Base-by-base conservation (phyloP, 1,284 basidiomycete species). In the Irpex rosettiformis region DNA sequence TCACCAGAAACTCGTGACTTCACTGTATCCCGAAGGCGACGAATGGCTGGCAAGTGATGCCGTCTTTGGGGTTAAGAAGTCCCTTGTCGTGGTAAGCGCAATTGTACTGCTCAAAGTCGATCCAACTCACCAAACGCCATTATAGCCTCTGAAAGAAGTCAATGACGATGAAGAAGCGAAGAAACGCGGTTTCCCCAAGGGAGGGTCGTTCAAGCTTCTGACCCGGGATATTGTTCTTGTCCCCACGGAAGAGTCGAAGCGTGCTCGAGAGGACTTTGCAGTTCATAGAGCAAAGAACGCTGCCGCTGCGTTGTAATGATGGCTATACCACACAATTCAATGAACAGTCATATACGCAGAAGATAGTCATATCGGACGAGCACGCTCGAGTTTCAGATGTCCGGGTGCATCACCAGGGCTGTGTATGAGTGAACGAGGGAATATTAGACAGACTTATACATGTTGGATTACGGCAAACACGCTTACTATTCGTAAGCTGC, bases 51-150 rank as follows among this genome's bases (percentile, higher is more conserved):
- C 72, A 11, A 90, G 82, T 59, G 92, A 93, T 66, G 77, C 80
- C 3, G 91, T 93, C 1, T 94, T 94, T 69, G 91, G 91, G 11
- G 90, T 90, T 11, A 91, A 88, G 70, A 80, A 80, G 56, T 88
- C 79, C 4, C 71, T 83, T 6, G 75, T 82, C 16, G 77, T 83
- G 67, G 82, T 82, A 66, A 55, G 80, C 73, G 70, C n/a, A 62
- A 75, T 75, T 43, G 53, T 28, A 18, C 62, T 25, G 55, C 61
- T n/a, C 55, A 59, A 29, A 48, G 61, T n/a, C 48, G 40, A 18
- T 10, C 18, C 24, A 28, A 29, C 42, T 24, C 54, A 43, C 43
- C 72, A 78, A 51, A 63, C 49, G 33, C 18, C 53, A 25, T 51
- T 49, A 16, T 66, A 87, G 86, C 75, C 75, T 53, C 68, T 82